These are phyloP conservation scores for Apophysomyces trapeziformis DNA, from an alignment of 371 early-diverging fungal genomes.

Conservation along the genomic window DNA sequence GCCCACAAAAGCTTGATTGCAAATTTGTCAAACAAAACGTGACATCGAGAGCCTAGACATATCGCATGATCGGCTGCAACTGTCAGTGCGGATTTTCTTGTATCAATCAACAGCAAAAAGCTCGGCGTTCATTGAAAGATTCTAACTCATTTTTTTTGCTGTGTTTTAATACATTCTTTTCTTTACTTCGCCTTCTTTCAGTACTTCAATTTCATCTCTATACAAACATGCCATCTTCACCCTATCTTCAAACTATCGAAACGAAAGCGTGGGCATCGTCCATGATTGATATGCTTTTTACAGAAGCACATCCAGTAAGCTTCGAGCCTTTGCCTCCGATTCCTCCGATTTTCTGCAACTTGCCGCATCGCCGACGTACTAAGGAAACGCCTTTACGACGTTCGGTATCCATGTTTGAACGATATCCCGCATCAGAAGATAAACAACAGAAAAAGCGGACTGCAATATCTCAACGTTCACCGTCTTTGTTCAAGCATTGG, in stretches of 20 bases:
- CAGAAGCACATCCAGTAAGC: conserved; percentile 1
- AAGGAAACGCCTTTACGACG: conserved; percentile 4
- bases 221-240: background rate
- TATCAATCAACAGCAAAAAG: no score
- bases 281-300: background rate
- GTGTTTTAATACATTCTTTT: background rate
- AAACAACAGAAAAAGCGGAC: background rate
- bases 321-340: conserved; percentile 8
- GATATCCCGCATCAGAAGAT: background rate
- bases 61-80: no score
- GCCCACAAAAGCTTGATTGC: no score
- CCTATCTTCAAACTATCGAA: background rate
- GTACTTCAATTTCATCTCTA: background rate
- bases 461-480: background rate
- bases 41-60: no score
- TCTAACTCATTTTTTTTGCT: background rate
- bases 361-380: conserved; percentile 6
- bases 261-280: conserved; percentile 6
- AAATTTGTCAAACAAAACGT: no score
- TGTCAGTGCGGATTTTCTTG: no score
- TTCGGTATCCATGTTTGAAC: conserved; percentile 4
- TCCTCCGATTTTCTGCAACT: background rate
- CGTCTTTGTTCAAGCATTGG: conserved; percentile 2
- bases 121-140: no score
- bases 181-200: background rate